Percentiles rank a stretch among this genome's conserved stretches.
Evolutionary conservation across 192 early-diverging fungal genomes (phyloP).

Genomic region (Coemansia sp.): DNA sequence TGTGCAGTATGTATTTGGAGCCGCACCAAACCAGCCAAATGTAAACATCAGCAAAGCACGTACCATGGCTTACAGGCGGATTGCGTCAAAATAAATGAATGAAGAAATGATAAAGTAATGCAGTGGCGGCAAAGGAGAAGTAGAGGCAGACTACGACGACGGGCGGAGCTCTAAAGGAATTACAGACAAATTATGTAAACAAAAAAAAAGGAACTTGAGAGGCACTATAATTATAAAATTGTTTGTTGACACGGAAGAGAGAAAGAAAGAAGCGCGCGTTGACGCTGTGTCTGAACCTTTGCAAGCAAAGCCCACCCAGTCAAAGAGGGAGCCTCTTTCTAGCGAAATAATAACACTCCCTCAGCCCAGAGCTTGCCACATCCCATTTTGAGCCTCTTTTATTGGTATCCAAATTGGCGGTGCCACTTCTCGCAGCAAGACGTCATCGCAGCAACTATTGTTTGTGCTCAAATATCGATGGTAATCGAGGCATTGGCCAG

Average conservation of each 20-base stretch:
- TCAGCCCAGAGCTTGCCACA: background rate
- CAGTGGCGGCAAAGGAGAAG: background rate
- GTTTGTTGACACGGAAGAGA: slow-evolving; percentile 9
- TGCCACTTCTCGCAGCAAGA: background rate
- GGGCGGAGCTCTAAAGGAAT: slow-evolving; percentile 8
- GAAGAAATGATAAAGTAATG: slow-evolving; percentile 6
- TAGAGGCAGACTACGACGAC: background rate
- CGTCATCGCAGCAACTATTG: background rate
- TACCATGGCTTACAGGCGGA: background rate
- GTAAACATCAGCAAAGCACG: background rate
- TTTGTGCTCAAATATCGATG: slow-evolving; percentile 33
- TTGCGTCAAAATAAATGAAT: background rate
- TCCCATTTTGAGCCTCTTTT: background rate
- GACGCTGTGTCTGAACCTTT: background rate
- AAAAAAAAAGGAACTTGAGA: background rate
- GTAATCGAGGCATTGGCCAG: slow-evolving; percentile 63
- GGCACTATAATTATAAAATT: slow-evolving; percentile 4
- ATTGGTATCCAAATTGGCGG: background rate
- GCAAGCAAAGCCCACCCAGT: background rate
- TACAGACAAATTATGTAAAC: slow-evolving; percentile 9
- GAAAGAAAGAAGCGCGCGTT: background rate
- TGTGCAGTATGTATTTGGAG: background rate
- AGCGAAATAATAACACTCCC: slow-evolving; percentile 5
- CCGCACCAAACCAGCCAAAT: background rate
- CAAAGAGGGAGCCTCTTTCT: background rate